Conservation (phyloP, 176 grass and related monocot species). For the Panicum miliaceum region DNA sequence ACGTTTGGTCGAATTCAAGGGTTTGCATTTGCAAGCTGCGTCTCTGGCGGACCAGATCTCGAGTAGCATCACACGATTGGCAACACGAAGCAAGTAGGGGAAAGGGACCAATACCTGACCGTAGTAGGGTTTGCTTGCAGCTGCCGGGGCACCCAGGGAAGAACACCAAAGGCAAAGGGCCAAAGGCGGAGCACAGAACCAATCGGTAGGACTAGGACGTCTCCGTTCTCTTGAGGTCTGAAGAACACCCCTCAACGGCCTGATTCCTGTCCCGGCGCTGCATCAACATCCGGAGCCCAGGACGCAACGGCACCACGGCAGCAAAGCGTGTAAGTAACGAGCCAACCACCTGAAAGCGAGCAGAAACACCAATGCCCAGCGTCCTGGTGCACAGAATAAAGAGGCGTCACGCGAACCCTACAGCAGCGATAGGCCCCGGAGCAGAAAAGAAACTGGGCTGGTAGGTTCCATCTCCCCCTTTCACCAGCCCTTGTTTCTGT, state of each 20-base stretch:
- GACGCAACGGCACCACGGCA: slow-evolving; percentile 32
- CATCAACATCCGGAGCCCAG: slow-evolving; percentile 1
- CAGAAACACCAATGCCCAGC: slow-evolving; percentile 10
- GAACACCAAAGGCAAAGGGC: not conserved
- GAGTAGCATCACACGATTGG: not conserved
- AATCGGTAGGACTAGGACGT: not conserved
- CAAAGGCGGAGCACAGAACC: slow-evolving; percentile 3
- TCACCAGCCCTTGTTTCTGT: slow-evolving; percentile 28
- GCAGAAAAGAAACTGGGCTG: slow-evolving; percentile 12
- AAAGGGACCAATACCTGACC: not conserved
- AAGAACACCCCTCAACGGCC: slow-evolving; percentile 41
- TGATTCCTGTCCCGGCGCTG: slow-evolving; percentile 31
- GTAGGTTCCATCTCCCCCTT: slow-evolving; percentile 38
- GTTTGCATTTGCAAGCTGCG: not conserved
- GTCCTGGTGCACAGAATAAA: slow-evolving; percentile 1
- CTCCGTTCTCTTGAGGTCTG: not conserved
- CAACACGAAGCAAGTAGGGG: slow-evolving; percentile 8
- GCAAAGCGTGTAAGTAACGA: not conserved
- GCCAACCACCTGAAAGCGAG: slow-evolving; percentile 33
- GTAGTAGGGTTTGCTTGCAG: not conserved
- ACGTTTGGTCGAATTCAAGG: not conserved
- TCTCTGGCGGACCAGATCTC: not conserved
- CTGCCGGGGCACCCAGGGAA: not conserved
- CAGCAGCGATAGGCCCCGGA: slow-evolving; percentile 25
- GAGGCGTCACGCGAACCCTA: slow-evolving; percentile 33